phyloP scores from a whole-genome alignment of 805 yeast species.

The Schizosaccharomyces pombe region DNA sequence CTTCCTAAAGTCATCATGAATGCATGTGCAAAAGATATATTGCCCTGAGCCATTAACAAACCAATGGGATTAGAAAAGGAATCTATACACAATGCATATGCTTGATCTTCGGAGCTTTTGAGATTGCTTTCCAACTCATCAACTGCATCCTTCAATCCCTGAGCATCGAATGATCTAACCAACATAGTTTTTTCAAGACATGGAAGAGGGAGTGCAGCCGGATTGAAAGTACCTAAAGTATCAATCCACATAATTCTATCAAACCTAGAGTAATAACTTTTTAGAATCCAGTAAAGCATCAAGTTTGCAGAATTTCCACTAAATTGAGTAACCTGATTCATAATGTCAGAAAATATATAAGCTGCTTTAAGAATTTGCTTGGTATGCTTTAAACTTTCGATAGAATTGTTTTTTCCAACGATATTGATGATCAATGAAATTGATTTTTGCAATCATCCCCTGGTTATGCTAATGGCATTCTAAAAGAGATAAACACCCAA shows the following conservation, averaged over 20 bases:
- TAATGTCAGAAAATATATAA: neutral
- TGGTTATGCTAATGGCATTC: too few relatives aligned
- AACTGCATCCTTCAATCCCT: neutral
- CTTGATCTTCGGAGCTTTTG: neutral
- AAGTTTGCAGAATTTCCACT: slow-evolving; percentile 1
- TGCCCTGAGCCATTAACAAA: neutral
- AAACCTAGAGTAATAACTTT: neutral
- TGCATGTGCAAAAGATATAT: neutral
- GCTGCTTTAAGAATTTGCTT: too few relatives aligned
- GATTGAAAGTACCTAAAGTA: neutral
- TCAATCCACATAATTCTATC: neutral
- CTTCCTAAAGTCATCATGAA: neutral
- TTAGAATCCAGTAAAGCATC: neutral
- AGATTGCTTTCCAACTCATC: neutral
- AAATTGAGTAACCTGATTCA: neutral
- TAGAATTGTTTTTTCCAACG: too few relatives aligned
- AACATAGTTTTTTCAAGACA: neutral
- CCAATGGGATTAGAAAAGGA: neutral
- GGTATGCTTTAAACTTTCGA: too few relatives aligned
- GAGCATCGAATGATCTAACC: neutral
- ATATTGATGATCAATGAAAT: too few relatives aligned
- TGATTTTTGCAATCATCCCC: too few relatives aligned
- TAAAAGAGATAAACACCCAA: too few relatives aligned
- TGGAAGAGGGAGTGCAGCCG: neutral
- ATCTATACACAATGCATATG: neutral